Evolutionary conservation across 768 basidiomycete species (phyloP), one percentile per base, ranked within the genome.

Genomic region (Russula foetens): DNA sequence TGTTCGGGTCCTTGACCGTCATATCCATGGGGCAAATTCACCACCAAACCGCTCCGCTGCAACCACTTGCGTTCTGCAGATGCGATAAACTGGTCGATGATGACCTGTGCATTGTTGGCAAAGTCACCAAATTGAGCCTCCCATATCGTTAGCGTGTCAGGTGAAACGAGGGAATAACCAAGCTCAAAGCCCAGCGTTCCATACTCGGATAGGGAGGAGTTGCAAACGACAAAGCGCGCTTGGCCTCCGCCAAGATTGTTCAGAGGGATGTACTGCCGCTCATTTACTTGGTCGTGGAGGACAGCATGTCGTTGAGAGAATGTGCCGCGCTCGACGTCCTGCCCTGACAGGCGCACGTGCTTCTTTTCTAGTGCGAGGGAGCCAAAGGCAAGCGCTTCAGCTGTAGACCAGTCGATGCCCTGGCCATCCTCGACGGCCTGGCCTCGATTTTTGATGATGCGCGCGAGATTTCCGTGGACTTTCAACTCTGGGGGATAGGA

Each of bases 81-180:
- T 23, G 94, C 92, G 64, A 99, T 91, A 77, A 98, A 99, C 74
- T 99, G 97, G 71, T 99, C 96, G 68, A 99, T 97, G 73, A 98
- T 96, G 72, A 87, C 88, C 73, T 98, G 96, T 3, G 95, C 96
- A 67, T 91, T 95, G 77, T 98, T 98, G 35, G 89, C 94, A 71
- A 98, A 98, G 75, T 98, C 96, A 71, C 96, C 96, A 69, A 98
- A 95, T 72, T 98, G 96, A 17, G 96, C 97, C 72, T 98, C 97
- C 97, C 96, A 99, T 69, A 99, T 86, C 17, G 92, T 92, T 65
- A 99, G 79, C 28, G 85, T 79, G 69, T 92, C 85, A 21, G 96
- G 97, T 15, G 93, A 96, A 56, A 98, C 97, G 64, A 98, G 86
- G 7, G 97, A 99, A 75, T 99, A 99, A 9, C 96, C 96, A 31